Evolutionary conservation across 2,329 filamentous ascomycete species (phyloP).

Genomic region (Cytospora piceae): DNA sequence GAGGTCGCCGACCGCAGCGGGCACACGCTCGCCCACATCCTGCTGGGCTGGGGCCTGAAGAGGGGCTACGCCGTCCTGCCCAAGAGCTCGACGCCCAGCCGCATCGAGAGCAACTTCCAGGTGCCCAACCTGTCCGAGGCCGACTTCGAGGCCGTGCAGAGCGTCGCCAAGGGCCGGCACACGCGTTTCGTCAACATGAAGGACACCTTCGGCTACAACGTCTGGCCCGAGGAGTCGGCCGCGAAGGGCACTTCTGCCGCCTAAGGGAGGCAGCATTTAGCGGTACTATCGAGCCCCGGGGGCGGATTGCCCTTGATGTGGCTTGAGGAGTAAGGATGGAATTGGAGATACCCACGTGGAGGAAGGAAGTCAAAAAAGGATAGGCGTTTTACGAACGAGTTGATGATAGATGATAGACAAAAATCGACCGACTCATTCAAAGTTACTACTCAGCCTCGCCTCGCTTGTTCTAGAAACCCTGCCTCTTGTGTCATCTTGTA

Average conservation of each 20-base stretch:
- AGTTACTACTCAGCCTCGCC: neutral
- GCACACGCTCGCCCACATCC: slow-evolving; percentile 62
- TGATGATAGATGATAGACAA: slow-evolving; percentile 12
- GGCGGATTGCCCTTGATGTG: slow-evolving; percentile 7
- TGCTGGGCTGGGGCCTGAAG: slow-evolving; percentile 68
- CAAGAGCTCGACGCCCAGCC: slow-evolving; percentile 69
- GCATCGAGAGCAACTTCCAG: slow-evolving; percentile 68
- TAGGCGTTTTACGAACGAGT: slow-evolving; percentile 1
- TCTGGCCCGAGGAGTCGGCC: slow-evolving; percentile 65
- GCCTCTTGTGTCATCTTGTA: neutral
- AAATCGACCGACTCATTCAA: neutral
- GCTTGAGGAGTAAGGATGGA: slow-evolving; percentile 13
- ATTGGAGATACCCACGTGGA: slow-evolving; percentile 24
- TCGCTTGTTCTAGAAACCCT: neutral
- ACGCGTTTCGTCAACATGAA: slow-evolving; percentile 81
- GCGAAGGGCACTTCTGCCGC: slow-evolving; percentile 25
- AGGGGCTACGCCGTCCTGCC: slow-evolving; percentile 70
- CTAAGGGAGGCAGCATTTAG: slow-evolving; percentile 1
- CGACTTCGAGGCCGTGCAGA: slow-evolving; percentile 65
- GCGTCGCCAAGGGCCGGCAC: slow-evolving; percentile 67
- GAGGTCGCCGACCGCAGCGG: slow-evolving; percentile 60
- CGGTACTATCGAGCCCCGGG: slow-evolving; percentile 8
- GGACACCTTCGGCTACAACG: slow-evolving; percentile 75
- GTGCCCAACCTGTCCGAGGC: slow-evolving; percentile 58
- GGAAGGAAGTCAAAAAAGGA: neutral